Evolutionary conservation across 768 basidiomycete genomes (phyloP), one percentile per base, ranked within the genome.

Genomic region (Dioszegia crocea): DNA sequence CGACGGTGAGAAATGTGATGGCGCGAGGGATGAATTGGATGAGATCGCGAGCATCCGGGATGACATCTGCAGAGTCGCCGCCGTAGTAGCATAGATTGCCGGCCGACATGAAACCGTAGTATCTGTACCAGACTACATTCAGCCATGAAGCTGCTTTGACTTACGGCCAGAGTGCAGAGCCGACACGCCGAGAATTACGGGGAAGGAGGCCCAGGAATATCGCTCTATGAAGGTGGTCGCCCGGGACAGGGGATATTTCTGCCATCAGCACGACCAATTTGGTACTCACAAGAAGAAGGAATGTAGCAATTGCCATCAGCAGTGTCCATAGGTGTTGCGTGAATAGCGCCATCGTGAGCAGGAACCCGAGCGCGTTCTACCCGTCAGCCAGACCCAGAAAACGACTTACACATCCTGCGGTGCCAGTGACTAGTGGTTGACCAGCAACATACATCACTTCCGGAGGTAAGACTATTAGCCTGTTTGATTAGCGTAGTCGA

Each of bases 241-340:
- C 11, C 36, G 33, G 10, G 71, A 71, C 21, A 76, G 52, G 3
- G 75, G 75, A 33, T 74, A 61, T 64, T 65, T 71, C 75, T 76
- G 23, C 36, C 19, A 41, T 44, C 38, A 44, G 51, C n/a, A 11
- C 2, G 23, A 21, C 10, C 24, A 21, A n/a, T 36, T 23, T 16
- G 14, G 30, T 19, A 31, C 4, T 51, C 40, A 76, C 75, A 9
- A 76, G 59, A 17, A 76, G 64, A 26, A 71, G 61, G 33, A 60
- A 73, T 10, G 75, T 76, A 2, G 73, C 67, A 14, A 76, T 47
- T 10, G 75, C 75, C 12, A 75, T 73, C n/a, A 50, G 41, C 39
- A 75, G 27, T 23, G 75, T 76, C 73, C 73, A 76, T 2, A 76
- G 56, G 59, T 76, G 72, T 53, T 76, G 75, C 23, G 70, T 70